Evolutionary conservation across 306 rosid species (phyloP).

Genomic region (Trifolium pratense): DNA sequence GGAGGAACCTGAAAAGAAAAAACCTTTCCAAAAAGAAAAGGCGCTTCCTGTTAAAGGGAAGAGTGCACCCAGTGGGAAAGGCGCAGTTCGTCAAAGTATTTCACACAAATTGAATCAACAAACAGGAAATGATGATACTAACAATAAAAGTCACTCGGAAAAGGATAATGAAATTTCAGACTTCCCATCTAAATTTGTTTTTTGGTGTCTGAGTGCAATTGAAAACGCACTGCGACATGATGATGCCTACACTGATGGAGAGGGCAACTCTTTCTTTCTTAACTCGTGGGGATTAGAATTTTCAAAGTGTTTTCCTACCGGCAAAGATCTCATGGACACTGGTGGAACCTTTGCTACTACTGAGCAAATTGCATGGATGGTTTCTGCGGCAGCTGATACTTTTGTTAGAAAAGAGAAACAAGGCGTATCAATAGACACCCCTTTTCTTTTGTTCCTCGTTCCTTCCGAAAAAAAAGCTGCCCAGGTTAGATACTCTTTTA

Average conservation of each 20-base stretch:
- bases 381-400: conserved; percentile 78
- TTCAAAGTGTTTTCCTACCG: conserved; percentile 71
- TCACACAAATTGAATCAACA: conserved; percentile 16
- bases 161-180: conserved; percentile 48
- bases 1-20: conserved; percentile 41
- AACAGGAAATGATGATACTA: conserved; percentile 30
- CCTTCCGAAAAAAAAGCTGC: conserved; percentile 80
- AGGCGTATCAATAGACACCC: conserved; percentile 62
- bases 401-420: conserved; percentile 82
- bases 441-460: conserved; percentile 85
- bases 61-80: conserved; percentile 38
- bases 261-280: conserved; percentile 65
- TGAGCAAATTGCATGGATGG: conserved; percentile 90
- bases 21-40: conserved; percentile 40
- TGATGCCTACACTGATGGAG: conserved; percentile 56
- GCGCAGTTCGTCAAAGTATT: conserved; percentile 24
- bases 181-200: conserved; percentile 77
- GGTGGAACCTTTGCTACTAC: conserved; percentile 64
- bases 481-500: conserved; percentile 53
- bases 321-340: conserved; percentile 77
- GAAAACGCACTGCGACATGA: conserved; percentile 66
- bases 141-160: conserved; percentile 4
- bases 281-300: conserved; percentile 89
- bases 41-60: conserved; percentile 47
- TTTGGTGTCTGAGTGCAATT: conserved; percentile 78